Evolutionary conservation across 768 basidiomycete genomes (phyloP).

Genomic region (Auricularia sp.): DNA sequence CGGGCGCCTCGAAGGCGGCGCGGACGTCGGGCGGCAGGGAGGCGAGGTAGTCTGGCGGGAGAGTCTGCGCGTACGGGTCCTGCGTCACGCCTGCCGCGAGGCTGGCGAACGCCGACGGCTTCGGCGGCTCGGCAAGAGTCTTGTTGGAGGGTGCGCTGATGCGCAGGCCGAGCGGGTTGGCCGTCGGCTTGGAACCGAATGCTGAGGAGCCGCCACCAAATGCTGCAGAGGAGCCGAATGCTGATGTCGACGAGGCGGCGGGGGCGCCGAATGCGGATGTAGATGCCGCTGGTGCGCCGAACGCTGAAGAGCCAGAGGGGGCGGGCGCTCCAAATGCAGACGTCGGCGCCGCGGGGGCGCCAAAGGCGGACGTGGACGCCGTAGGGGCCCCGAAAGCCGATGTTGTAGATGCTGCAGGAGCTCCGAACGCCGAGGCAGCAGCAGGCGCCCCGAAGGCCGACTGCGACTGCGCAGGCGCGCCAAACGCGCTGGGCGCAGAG

Average conservation of each 20-base stretch:
- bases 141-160: constrained; percentile 18
- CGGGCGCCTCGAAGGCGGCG: constrained; percentile 44
- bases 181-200: constrained; percentile 19
- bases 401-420: neutral
- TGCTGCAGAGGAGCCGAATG: constrained; percentile 20
- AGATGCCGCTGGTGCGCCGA: constrained; percentile 23
- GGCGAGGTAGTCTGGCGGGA: constrained; percentile 52
- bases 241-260: constrained; percentile 4
- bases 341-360: constrained; percentile 10
- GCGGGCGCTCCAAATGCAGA: constrained; percentile 32
- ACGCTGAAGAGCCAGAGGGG: constrained; percentile 5
- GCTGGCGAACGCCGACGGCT: neutral
- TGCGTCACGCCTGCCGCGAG: neutral
- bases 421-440: constrained; percentile 8
- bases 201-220: constrained; percentile 19
- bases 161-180: constrained; percentile 12
- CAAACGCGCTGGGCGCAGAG: constrained; percentile 4
- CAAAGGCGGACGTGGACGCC: constrained; percentile 18
- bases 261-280: constrained; percentile 21
- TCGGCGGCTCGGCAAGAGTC: neutral
- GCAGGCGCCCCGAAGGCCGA: constrained; percentile 20
- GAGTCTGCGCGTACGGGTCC: constrained; percentile 44
- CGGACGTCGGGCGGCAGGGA: constrained; percentile 40
- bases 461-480: constrained; percentile 14
- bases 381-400: neutral